Base-by-base conservation (phyloP, 225 moss, liverwort and hornwort species). In the Bryum argenteum region DNA sequence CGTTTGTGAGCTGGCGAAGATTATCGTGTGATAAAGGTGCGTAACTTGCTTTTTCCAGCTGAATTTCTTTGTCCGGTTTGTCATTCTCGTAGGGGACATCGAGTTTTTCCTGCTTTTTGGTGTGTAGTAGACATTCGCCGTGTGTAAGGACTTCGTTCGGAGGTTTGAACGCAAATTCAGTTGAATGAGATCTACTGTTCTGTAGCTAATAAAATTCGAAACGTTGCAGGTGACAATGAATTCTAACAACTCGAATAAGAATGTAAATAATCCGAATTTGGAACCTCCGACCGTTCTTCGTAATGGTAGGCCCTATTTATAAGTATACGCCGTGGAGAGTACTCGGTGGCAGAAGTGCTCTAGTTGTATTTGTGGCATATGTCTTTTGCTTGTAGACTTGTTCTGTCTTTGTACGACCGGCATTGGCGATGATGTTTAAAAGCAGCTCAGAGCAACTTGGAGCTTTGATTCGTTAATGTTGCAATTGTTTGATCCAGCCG, bases 131-230 rank as follows among this genome's bases (percentile, higher is more conserved):
- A 69, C 11, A 11, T 69, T 1, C 55, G 21, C 53, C 17, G 42
- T 79, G 42, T 79, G 64, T 51, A 17, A 69, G 69, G 58, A 64
- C 64, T 65, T 33, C 52, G 74, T 79, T 79, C 50, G 58, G 58
- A 42, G 63, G 26, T 21, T 50, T 37, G 22, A n/a, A n/a, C n/a
- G n/a, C n/a, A n/a, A n/a, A n/a, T 54, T 23, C 15, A 45, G 61
- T 62, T 54, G 41, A 58, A 14, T 10, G 54, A 47, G 61, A 15
- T 73, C 41, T 65, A 3, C 47, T 40, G 16, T 48, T 18, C 41
- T 57, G 23, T 70, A 24, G 54, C 61, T 22, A 24, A 11, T 26
- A 54, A n/a, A 42, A 18, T 45, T 68, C 24, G 62, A 39, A 23
- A 62, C 48, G 57, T 56, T 14, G 41, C 8, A 68, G 26, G 57